Base-by-base conservation (phyloP, 2,329 filamentous ascomycete genomes). In the Ascochyta viciae-villosae region DNA sequence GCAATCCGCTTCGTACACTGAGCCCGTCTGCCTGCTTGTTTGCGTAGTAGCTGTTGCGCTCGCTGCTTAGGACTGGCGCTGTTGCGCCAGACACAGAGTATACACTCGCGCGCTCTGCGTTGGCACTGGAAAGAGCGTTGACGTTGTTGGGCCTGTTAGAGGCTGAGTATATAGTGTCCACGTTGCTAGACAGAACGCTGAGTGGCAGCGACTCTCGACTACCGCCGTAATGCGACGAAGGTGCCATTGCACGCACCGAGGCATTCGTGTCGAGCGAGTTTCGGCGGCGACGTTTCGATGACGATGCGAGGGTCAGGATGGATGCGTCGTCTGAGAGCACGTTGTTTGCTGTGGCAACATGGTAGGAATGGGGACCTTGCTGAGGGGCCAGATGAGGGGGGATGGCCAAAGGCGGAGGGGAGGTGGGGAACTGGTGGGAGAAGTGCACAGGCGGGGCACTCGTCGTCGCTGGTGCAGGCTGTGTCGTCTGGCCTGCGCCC, bases 221-320 rank as follows among this genome's bases (percentile, higher is more conserved):
- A 39, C 90, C 90, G 40, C 91, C 91, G 82, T 90, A 95, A 4
- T 94, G 81, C 0, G 90, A 93, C 0, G 89, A 91, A 0, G 91
- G 91, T 1, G 91, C 89, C n/a, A 96, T 79, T 2, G 91, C 91
- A 39, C 91, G 89, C 35, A 95, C 90, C 0, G 90, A 94, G 5
- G 91, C 91, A 72, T 95, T 90, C 0, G 91, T 95, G 74, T 95
- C 91, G 76, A 94, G 87, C 27, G 90, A 93, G 57, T 90, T 85
- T 44, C 91, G 85, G 33, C 91, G 87, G 26, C 88, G 85, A 34
- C 89, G 86, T 77, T 94, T 92, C 62, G 89, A 91, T 0, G 90
- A 93, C 4, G 90, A 94, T 2, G 91, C 91, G 13, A 96, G 82
- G 0, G 91, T 96, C 57, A 96, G 78, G 64, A 96, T 93, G 24